Base-by-base conservation (phyloP, 768 basidiomycete genomes). In the Podaxis rugospora region DNA sequence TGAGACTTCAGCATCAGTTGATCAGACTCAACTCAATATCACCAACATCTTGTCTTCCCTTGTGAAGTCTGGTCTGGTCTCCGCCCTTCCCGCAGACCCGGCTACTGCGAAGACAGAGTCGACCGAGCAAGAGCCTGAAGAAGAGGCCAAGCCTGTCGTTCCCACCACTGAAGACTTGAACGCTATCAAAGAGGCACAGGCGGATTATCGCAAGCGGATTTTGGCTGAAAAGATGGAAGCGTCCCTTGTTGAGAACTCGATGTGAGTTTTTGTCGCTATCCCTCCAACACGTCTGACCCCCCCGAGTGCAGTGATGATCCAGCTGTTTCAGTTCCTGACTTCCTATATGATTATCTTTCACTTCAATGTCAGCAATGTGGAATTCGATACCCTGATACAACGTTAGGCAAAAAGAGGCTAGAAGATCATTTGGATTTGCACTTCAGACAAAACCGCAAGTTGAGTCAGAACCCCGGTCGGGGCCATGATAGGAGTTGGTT, bases 381-480 rank as follows among this genome's bases (percentile, higher is more conserved):
- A 16, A 75, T 92, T 57, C 88, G 96, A 47, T 96, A 95, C 73
- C 77, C 89, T 51, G 91, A 92, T 66, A 85, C 83, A 32, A 70
- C 75, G 27, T 67, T 78, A 56, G 94, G 92, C 62, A 92, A 88
- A 76, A 88, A 86, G 70, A 79, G 76, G 40, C 82, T 95, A 80
- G 85, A 95, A 66, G 85, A 88, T 61, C 97, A 99, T 70, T 81
- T 98, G 67, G 96, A 99, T 71, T 90, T 92, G 89, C 96, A 99
- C 73, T 98, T 97, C 76, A 82, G 88, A 70, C 90, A 96, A 71
- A 98, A 98, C 69, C 84, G 89, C 62, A 91, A 90, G 72, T 86
- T 88, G 27, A 86, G 80, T 67, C 88, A 90, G 71, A 87, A 86
- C 44, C 74, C 84, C 16, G 93, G 92, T 0, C 83, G 96, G 62